Conservation (phyloP, 371 early-diverging fungal genomes). For the Rhizopus stolonifer region DNA sequence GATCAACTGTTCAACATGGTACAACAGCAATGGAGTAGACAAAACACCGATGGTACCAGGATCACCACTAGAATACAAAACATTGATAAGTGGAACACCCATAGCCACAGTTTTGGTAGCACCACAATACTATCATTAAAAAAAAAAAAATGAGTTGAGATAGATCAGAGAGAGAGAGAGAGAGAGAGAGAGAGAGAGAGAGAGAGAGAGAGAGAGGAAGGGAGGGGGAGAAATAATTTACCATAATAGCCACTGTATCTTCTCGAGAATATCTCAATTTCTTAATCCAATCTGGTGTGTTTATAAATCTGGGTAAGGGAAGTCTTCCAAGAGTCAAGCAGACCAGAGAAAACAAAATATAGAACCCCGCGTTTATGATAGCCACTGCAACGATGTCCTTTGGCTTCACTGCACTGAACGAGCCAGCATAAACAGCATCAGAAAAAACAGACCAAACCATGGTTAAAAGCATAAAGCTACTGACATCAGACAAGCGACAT, state of each 20-base stretch:
- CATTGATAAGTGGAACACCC: constrained; percentile 78
- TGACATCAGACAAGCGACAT: constrained; percentile 59
- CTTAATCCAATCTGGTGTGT: constrained; percentile 23
- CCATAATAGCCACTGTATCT: constrained; percentile 63
- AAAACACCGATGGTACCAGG: constrained; percentile 59
- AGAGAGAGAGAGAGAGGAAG: neutral
- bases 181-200: neutral
- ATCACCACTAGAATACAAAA: constrained; percentile 56
- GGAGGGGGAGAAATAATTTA: constrained; percentile 10
- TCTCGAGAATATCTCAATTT: constrained; percentile 47
- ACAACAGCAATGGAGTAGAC: constrained; percentile 67
- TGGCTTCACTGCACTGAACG: constrained; percentile 51
- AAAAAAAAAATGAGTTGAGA: neutral
- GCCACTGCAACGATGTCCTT: constrained; percentile 60
- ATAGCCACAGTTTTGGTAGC: constrained; percentile 78
- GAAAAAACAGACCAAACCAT: constrained; percentile 78
- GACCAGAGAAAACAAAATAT: constrained; percentile 46
- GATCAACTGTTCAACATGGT: constrained; percentile 74
- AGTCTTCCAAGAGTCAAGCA: constrained; percentile 43
- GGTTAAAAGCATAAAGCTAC: constrained; percentile 59
- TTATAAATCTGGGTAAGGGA: constrained; percentile 29
- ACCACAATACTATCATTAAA: constrained; percentile 60
- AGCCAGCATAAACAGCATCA: constrained; percentile 65
- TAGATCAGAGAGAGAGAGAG: too few relatives aligned
- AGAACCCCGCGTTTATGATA: constrained; percentile 52